phyloP scores from a whole-genome alignment of 2,329 filamentous ascomycete species.

The Colletotrichum sp. region DNA sequence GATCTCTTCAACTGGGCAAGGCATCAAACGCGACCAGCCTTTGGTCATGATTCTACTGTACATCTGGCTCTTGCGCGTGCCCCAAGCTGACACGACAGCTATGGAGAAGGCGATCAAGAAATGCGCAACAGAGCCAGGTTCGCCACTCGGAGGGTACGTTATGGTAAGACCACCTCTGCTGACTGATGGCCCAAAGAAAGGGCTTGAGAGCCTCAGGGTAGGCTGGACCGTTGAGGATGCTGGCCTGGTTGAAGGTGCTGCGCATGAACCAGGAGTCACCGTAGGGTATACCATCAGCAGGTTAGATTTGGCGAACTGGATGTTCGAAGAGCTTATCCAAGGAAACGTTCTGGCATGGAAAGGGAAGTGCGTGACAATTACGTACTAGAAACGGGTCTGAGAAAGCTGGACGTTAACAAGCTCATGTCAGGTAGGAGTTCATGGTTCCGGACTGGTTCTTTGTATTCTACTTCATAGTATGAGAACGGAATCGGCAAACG shows the following conservation, averaged over 20 bases:
- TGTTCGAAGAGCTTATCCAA: background rate
- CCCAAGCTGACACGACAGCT: background rate
- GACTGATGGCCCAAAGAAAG: background rate
- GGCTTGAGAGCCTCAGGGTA: background rate
- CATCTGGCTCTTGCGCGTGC: background rate
- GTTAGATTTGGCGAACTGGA: background rate
- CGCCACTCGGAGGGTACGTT: background rate
- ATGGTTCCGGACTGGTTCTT: background rate
- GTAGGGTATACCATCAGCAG: background rate
- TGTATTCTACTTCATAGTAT: background rate
- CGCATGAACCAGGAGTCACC: background rate
- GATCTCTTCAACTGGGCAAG: background rate
- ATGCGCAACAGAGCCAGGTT: background rate
- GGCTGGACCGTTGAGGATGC: background rate
- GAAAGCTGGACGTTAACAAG: background rate
- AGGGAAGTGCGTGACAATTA: background rate
- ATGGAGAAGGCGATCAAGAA: background rate
- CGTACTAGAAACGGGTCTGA: background rate
- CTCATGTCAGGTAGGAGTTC: background rate
- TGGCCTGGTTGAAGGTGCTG: background rate
- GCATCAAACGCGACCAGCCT: background rate
- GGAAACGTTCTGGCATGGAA: background rate
- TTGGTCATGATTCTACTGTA: background rate
- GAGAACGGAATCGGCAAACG: rapidly evolving
- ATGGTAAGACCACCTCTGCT: background rate